Base-by-base conservation (phyloP, 495 filamentous ascomycete genomes). In the Penicillium salamii region DNA sequence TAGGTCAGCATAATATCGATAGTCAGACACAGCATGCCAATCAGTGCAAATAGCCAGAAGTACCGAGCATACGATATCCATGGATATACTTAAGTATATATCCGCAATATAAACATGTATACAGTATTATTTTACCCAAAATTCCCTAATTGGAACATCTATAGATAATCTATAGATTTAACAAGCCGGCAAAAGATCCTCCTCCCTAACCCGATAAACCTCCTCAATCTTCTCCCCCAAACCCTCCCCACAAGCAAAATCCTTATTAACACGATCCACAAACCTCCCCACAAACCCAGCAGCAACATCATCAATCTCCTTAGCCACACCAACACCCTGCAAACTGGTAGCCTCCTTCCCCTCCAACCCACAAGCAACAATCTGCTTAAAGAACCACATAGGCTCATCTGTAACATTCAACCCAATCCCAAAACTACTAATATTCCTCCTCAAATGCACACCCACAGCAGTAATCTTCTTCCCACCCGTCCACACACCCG, bases 381-480 rank as follows among this genome's bases (percentile, higher is more conserved):
- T 91, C 58, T 90, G 76, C 24, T 78, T 69, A 56, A 91, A 90
- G 49, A 62, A 75, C 84, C 86, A 90, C 62, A 88, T 67, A 40
- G 70, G 72, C 54, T 74, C 70, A 29, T 70, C 40, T 4, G 86
- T 89, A 17, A 95, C 76, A 71, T 98, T 98, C 57, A 98, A 62
- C 12, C 86, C 92, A 26, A 95, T 74, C 8, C 93, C 93, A 67
- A 90, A 88, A 60, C 85, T 88, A n/a, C 82, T 88, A 32, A 98
- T 81, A 68, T 93, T 81, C 38, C 92, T 71, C 11, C 89, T 71
- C 49, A 96, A 71, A 77, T 96, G 91, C 20, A 98, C 88, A 2
- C 93, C 93, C 5, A 98, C 69, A 2, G 90, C 89, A 2, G 88
- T 87, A 49, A 98, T 89, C 75, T 98, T 98, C 53, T 70, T 77